Evolutionary conservation across 2,329 filamentous ascomycete species (phyloP), one percentile per base, ranked within the genome.

Genomic region (Sporothrix brasiliensis): DNA sequence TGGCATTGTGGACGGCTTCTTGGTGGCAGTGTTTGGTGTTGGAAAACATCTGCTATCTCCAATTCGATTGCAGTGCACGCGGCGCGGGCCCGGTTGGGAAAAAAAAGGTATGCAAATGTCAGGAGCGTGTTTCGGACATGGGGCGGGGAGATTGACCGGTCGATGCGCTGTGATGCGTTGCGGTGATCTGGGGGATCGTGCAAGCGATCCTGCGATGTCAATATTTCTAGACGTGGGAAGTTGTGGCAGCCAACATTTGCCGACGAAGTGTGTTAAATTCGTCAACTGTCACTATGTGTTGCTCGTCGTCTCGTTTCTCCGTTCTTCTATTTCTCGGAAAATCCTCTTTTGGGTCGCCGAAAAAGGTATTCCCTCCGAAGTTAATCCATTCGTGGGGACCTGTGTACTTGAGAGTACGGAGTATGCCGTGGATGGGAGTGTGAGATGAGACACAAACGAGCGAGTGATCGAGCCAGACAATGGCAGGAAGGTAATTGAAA

Each of bases 101-200:
- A n/a, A n/a, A 11, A 52, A 21, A n/a, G 19, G n/a, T 4, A 11
- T 4, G 41, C 54, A 16, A 52, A 27, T 54, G 30, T 30, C 50
- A 67, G n/a, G 21, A 39, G 49, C 65, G n/a, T 56, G 65, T 54
- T 41, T 54, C 50, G 65, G 65, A 56, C 65, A 67, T 67, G 49
- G 27, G 63, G 50, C 13, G 63, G 47, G 7, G 27, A 24, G 27
- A 34, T 50, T 34, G 44, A 24, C n/a, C 39, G 61, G 50, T 65
- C 61, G 58, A 63, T 63, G 14, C 13, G 60, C 30, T 27, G 21
- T 24, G 58, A 63, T 24, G 19, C 6, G 47, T 7, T 49, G 30
- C 56, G 34, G 41, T 44, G 0, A 19, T 16, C 11, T 19, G 24
- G 16, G 60, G 41, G 41, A 65, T n/a, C 14, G 21, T 30, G 10